These are phyloP conservation scores for Neopestalotiopsis clavispora DNA, from an alignment of 2,329 filamentous ascomycete genomes.

Conservation along the genomic window DNA sequence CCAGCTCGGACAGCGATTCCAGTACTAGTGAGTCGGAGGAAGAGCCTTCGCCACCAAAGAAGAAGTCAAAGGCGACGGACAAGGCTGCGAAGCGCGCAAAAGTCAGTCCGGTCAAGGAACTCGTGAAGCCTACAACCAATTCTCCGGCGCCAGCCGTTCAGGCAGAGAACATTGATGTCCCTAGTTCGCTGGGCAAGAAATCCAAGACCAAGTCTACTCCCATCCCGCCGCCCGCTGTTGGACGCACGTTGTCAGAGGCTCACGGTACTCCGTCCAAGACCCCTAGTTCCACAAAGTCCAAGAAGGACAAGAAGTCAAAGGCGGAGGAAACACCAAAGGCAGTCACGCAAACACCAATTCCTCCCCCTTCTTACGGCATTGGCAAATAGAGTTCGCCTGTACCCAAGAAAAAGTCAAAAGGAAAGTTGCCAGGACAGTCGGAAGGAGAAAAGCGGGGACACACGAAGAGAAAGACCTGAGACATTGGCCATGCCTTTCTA, in stretches of 20 bases:
- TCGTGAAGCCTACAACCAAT: neutral
- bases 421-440: neutral
- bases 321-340: constrained; percentile 9
- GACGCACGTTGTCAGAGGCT: constrained; percentile 25
- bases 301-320: constrained; percentile 38
- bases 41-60: constrained; percentile 33
- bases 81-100: constrained; percentile 40
- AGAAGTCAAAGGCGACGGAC: constrained; percentile 13
- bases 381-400: constrained; percentile 12
- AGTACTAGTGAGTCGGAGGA: constrained; percentile 22
- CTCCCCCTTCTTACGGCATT: constrained; percentile 22
- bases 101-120: constrained; percentile 45
- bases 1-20: constrained; percentile 22
- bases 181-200: constrained; percentile 14
- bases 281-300: constrained; percentile 32
- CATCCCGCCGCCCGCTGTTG: constrained; percentile 35
- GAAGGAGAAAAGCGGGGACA: neutral
- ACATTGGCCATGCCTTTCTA: neutral
- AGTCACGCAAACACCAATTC: constrained; percentile 32
- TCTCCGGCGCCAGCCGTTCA: constrained; percentile 25
- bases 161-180: constrained; percentile 25
- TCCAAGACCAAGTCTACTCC: constrained; percentile 11
- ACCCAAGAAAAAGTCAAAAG: neutral
- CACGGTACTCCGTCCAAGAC: constrained; percentile 29
- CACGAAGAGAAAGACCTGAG: neutral